Conservation (phyloP, 208 protist genomes). For the Phytomonas sp. region DNA sequence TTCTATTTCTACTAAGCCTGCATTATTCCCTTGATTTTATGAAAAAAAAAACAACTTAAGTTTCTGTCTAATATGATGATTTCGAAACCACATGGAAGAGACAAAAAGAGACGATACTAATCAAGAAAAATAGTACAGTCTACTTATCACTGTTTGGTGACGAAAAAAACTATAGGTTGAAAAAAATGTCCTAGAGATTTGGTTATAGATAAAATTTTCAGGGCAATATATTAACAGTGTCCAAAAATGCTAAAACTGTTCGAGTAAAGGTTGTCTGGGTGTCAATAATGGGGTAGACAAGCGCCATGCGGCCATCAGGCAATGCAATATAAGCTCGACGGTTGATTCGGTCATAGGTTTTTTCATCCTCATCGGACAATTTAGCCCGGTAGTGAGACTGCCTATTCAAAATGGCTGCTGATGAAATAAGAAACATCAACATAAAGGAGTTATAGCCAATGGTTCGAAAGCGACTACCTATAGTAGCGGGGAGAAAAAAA, state of each 20-base stretch:
- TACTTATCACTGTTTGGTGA: not conserved
- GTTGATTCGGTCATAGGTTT: conserved; percentile 83
- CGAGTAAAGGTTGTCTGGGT: conserved; percentile 71
- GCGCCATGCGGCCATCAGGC: conserved; percentile 84
- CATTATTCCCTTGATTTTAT: not conserved
- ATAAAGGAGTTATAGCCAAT: conserved; percentile 59
- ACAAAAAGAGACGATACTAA: conserved; percentile 1
- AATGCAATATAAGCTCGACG: conserved; percentile 85
- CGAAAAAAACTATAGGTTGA: conserved; percentile 6
- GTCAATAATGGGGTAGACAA: conserved; percentile 85
- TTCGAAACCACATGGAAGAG: not conserved
- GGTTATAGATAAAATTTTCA: conserved; percentile 19
- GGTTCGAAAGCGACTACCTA: conserved; percentile 59
- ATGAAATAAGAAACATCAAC: conserved; percentile 61
- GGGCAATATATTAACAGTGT: conserved; percentile 76
- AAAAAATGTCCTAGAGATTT: conserved; percentile 21
- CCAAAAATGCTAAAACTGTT: conserved; percentile 71
- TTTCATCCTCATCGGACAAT: conserved; percentile 67
- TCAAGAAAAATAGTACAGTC: not conserved
- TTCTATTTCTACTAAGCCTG: not conserved
- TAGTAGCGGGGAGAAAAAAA: conserved; percentile 60
- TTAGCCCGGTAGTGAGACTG: conserved; percentile 81
- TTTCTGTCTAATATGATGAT: not conserved
- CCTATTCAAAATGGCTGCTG: conserved; percentile 65
- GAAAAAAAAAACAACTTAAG: not conserved